phyloP scores from a whole-genome alignment of 345 rosid species.

The Pugionium dolabratum region DNA sequence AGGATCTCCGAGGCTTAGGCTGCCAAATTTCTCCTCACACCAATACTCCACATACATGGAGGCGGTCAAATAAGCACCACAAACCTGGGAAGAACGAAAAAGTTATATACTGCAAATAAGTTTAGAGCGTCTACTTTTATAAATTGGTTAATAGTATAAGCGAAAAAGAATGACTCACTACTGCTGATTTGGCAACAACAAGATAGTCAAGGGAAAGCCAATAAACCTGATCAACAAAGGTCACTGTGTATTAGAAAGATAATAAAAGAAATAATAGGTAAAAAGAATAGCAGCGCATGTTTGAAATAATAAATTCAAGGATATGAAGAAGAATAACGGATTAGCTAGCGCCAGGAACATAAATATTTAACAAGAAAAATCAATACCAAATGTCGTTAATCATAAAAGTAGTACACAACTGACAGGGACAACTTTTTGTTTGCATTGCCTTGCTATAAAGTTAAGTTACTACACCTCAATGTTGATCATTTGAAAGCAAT shows the following conservation, averaged over 20 bases:
- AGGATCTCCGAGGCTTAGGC: constrained; percentile 77
- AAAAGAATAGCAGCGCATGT: not conserved
- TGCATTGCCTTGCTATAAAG: not conserved
- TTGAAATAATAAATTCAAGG: constrained; percentile 4
- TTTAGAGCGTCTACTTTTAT: constrained; percentile 14
- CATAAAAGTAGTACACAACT: constrained; percentile 16
- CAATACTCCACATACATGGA: constrained; percentile 91
- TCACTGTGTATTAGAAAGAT: constrained; percentile 11
- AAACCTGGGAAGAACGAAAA: constrained; percentile 49
- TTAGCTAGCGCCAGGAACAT: constrained; percentile 20
- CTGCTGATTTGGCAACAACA: constrained; percentile 77
- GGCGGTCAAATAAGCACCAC: constrained; percentile 86
- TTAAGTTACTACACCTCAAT: constrained; percentile 11
- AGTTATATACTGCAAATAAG: constrained; percentile 19
- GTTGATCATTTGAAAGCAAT: not conserved
- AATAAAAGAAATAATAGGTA: constrained; percentile 9
- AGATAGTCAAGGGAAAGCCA: constrained; percentile 93
- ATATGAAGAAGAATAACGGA: not conserved
- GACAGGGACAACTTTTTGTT: not conserved
- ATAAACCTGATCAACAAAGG: constrained; percentile 64
- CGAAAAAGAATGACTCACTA: constrained; percentile 52
- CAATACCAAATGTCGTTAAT: not conserved
- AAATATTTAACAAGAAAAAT: not conserved
- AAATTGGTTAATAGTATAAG: constrained; percentile 17
- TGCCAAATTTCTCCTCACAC: constrained; percentile 85